phyloP scores from a whole-genome alignment of 768 basidiomycete genomes.

The Lactifluus volemus region DNA sequence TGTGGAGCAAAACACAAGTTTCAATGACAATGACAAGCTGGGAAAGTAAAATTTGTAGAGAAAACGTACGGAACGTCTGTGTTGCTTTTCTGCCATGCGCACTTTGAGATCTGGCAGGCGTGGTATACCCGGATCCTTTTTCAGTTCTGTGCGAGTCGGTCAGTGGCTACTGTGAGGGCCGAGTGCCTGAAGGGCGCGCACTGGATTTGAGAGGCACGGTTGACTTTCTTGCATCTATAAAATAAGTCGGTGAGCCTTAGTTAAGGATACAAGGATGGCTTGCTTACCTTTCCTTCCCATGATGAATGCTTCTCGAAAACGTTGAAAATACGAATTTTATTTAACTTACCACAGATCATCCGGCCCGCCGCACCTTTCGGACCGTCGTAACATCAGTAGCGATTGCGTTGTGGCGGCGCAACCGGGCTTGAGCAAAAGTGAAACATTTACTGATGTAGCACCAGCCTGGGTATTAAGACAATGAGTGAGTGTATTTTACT shows the following conservation, averaged over 20 bases:
- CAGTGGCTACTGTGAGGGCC: not conserved
- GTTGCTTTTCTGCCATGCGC: constrained; percentile 43
- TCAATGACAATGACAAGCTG: not conserved
- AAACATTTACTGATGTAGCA: too few relatives aligned
- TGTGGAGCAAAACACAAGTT: not conserved
- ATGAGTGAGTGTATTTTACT: not conserved
- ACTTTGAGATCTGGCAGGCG: constrained; percentile 68
- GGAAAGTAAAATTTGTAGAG: not conserved
- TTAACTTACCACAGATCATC: too few relatives aligned
- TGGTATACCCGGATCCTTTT: constrained; percentile 86
- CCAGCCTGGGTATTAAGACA: not conserved
- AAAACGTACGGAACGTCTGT: constrained; percentile 33
- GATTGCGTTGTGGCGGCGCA: too few relatives aligned
- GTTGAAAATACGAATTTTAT: too few relatives aligned
- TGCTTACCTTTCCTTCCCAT: constrained; percentile 9
- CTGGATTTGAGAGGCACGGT: constrained; percentile 5
- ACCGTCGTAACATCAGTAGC: too few relatives aligned
- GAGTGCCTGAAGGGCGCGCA: not conserved
- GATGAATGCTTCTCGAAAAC: not conserved
- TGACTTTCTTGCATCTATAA: not conserved
- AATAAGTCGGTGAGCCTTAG: not conserved
- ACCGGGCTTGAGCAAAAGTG: too few relatives aligned
- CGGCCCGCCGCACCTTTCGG: too few relatives aligned
- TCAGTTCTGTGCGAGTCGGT: constrained; percentile 46
- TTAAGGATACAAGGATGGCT: not conserved